Conservation (phyloP, 345 rosid genomes). For the Bruguiera parviflora region DNA sequence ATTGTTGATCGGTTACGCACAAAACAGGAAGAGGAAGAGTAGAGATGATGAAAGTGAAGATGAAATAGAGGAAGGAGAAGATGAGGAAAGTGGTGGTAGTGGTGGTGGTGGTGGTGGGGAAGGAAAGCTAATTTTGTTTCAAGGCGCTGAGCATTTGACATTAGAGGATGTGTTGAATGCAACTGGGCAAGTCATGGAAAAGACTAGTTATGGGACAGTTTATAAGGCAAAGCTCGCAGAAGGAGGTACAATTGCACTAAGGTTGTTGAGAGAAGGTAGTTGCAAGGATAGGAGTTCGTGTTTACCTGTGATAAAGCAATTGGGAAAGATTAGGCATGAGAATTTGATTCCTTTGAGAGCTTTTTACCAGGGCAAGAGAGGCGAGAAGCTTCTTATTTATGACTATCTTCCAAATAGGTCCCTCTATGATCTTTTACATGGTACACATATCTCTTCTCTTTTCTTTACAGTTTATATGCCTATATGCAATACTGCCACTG, state of each 20-base stretch:
- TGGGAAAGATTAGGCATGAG: slow-evolving; percentile 83
- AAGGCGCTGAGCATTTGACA: slow-evolving; percentile 95
- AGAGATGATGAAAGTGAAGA: slow-evolving; percentile 62
- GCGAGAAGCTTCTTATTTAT: slow-evolving; percentile 95
- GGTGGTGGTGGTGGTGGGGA: slow-evolving; percentile 42
- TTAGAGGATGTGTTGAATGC: slow-evolving; percentile 94
- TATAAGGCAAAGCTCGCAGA: slow-evolving; percentile 94
- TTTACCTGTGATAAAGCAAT: slow-evolving; percentile 67
- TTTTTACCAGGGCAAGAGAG: slow-evolving; percentile 95
- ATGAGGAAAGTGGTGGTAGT: slow-evolving; percentile 42
- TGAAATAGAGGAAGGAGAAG: slow-evolving; percentile 70
- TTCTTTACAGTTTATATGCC: not conserved
- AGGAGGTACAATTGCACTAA: slow-evolving; percentile 91
- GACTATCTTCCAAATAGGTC: slow-evolving; percentile 82
- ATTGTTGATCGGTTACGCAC: slow-evolving; percentile 75
- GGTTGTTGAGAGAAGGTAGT: slow-evolving; percentile 92
- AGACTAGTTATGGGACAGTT: slow-evolving; percentile 87
- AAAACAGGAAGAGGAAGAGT: slow-evolving; percentile 70
- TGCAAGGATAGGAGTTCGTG: slow-evolving; percentile 79
- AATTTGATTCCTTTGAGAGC: slow-evolving; percentile 90
- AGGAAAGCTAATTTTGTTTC: slow-evolving; percentile 84
- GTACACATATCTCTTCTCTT: slow-evolving; percentile 34
- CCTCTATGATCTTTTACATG: slow-evolving; percentile 83
- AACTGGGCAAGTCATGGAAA: slow-evolving; percentile 95
- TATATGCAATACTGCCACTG: not conserved